Conservation (phyloP, 2,329 filamentous ascomycete genomes). For the Fusarium ambrosium region DNA sequence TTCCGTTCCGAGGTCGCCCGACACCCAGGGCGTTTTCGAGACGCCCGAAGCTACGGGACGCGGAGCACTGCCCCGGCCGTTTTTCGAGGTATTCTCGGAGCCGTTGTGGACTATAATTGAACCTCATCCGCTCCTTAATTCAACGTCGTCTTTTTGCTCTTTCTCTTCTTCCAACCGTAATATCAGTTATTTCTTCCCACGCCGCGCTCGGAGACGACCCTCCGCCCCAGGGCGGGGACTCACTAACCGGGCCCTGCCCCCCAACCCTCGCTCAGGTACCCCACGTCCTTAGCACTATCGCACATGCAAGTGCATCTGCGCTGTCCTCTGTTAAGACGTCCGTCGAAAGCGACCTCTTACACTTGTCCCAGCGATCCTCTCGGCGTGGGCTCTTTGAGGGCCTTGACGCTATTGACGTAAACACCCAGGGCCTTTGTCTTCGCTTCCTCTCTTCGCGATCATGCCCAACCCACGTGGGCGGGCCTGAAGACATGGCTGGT, state of each 20-base stretch:
- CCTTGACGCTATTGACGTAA: slow-evolving; percentile 14
- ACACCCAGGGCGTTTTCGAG: slow-evolving; percentile 21
- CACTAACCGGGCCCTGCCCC: slow-evolving; percentile 9
- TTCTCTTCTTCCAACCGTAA: not conserved
- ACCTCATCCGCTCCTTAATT: slow-evolving; percentile 29
- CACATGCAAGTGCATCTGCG: slow-evolving; percentile 17
- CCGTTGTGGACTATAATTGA: slow-evolving; percentile 36
- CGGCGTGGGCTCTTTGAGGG: slow-evolving; percentile 6
- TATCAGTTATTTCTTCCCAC: not conserved
- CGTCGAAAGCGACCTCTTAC: not conserved
- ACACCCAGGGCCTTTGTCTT: not conserved
- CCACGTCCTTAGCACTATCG: slow-evolving; percentile 21
- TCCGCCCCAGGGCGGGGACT: slow-evolving; percentile 20
- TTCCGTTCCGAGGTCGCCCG: slow-evolving; percentile 40
- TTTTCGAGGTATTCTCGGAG: slow-evolving; percentile 25
- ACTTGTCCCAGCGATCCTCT: not conserved
- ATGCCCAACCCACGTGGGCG: slow-evolving; percentile 33
- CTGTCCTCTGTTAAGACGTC: slow-evolving; percentile 20
- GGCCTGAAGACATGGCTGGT: slow-evolving; percentile 15
- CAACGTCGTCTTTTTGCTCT: slow-evolving; percentile 3
- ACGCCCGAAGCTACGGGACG: slow-evolving; percentile 12
- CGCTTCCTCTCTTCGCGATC: slow-evolving; percentile 7
- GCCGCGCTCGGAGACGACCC: slow-evolving; percentile 16
- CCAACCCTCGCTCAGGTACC: slow-evolving; percentile 2
- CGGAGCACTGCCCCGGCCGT: slow-evolving; percentile 26